These are phyloP conservation scores for Xerocomellus amylosporus DNA, from an alignment of 768 basidiomycete species.

Conservation along the genomic window DNA sequence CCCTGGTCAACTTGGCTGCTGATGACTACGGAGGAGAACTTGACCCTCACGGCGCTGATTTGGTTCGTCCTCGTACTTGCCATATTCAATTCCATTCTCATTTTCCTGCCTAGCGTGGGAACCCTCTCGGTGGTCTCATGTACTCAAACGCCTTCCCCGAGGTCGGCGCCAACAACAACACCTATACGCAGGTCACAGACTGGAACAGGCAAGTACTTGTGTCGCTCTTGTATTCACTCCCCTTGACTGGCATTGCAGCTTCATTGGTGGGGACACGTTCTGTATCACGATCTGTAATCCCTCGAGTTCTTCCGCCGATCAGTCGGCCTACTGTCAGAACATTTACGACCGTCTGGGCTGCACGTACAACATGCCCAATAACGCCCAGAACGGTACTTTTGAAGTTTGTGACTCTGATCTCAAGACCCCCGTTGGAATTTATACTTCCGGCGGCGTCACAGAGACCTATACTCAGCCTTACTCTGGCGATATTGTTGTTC, in stretches of 20 bases:
- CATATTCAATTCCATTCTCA: slow-evolving; percentile 15
- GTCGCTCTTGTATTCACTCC: not conserved
- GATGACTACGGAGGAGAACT: slow-evolving; percentile 74
- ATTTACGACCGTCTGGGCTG: slow-evolving; percentile 72
- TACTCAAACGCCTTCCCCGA: slow-evolving; percentile 58
- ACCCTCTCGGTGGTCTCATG: slow-evolving; percentile 70
- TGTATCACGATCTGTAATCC: slow-evolving; percentile 76
- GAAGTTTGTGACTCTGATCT: slow-evolving; percentile 64
- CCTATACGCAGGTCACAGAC: slow-evolving; percentile 54
- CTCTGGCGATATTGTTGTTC: slow-evolving; percentile 31
- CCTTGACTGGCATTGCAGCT: slow-evolving; percentile 31
- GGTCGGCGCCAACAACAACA: slow-evolving; percentile 37
- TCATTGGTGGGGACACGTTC: slow-evolving; percentile 63
- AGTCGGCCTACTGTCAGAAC: slow-evolving; percentile 62
- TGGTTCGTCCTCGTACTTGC: slow-evolving; percentile 31
- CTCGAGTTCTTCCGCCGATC: slow-evolving; percentile 34
- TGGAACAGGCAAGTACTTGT: slow-evolving; percentile 55
- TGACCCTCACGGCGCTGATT: slow-evolving; percentile 73
- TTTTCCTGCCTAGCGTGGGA: slow-evolving; percentile 54
- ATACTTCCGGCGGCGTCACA: slow-evolving; percentile 39
- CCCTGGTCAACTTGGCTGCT: slow-evolving; percentile 45
- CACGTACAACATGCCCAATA: slow-evolving; percentile 67
- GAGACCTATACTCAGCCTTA: slow-evolving; percentile 44
- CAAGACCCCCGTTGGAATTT: slow-evolving; percentile 59
- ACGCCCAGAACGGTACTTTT: slow-evolving; percentile 56